A percentile compares a stretch with the other conserved stretches of the same genome.
phyloP scores from a whole-genome alignment of 345 rosid species.

The Mangifera indica region DNA sequence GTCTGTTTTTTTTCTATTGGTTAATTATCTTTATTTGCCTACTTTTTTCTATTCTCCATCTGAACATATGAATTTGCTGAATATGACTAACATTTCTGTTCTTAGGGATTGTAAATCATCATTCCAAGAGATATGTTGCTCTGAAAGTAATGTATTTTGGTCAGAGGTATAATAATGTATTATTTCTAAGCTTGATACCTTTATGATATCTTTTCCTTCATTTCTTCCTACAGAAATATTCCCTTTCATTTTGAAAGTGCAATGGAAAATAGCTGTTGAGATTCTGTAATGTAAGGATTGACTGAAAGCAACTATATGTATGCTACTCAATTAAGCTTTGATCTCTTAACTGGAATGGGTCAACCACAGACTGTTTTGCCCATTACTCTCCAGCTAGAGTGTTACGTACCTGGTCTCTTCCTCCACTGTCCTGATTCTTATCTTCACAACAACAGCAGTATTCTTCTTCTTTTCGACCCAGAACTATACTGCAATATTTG shows the following conservation, averaged over 20 bases:
- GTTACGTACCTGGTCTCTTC: too few relatives aligned
- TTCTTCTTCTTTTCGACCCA: too few relatives aligned
- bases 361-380: neutral
- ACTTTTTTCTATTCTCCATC: neutral
- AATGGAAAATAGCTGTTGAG: constrained; percentile 9
- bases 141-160: constrained; percentile 90
- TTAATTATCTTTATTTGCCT: neutral
- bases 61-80: neutral
- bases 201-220: neutral
- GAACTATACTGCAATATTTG: too few relatives aligned
- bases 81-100: constrained; percentile 8
- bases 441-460: too few relatives aligned
- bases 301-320: neutral
- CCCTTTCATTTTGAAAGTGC: neutral
- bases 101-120: constrained; percentile 30
- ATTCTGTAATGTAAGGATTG: neutral
- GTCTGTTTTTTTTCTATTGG: neutral
- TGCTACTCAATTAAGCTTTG: neutral
- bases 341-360: constrained; percentile 1
- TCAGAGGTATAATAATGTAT: constrained; percentile 54
- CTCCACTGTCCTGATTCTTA: too few relatives aligned
- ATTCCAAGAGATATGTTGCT: constrained; percentile 66
- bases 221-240: neutral
- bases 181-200: neutral
- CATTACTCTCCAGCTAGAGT: constrained; percentile 10